Evolutionary conservation across 169 alveolate genomes (phyloP).

Genomic region (Babesia gibsoni): DNA sequence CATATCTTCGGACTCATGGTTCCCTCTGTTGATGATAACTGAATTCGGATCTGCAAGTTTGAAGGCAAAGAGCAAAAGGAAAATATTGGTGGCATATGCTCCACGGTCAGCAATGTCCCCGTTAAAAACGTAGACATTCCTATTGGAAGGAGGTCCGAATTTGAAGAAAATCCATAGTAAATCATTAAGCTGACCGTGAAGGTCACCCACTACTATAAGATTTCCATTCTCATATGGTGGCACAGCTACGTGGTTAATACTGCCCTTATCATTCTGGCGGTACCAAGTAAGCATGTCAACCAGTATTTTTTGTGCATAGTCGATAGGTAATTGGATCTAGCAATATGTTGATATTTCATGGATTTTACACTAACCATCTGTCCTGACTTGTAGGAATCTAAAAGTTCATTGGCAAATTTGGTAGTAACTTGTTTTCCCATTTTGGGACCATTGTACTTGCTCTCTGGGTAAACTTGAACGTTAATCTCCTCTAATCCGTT

Average conservation of each 20-base stretch:
- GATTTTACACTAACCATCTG: constrained; percentile 21
- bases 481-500: constrained; percentile 31
- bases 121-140: constrained; percentile 84
- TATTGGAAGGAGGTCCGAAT: constrained; percentile 85
- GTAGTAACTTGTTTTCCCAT: constrained; percentile 56
- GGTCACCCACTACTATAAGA: constrained; percentile 81
- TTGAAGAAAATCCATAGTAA: constrained; percentile 85
- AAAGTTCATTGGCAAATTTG: constrained; percentile 60
- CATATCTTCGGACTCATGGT: constrained; percentile 89
- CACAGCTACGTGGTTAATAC: constrained; percentile 33
- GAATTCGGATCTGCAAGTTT: constrained; percentile 81
- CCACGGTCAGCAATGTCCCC: constrained; percentile 93
- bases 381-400: constrained; percentile 60
- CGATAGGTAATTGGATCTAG: constrained; percentile 50
- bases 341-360: neutral
- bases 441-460: constrained; percentile 53
- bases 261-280: constrained; percentile 49
- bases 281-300: constrained; percentile 55
- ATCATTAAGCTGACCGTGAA: constrained; percentile 89
- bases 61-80: constrained; percentile 82
- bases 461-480: constrained; percentile 29
- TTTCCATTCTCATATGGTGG: constrained; percentile 54
- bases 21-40: constrained; percentile 87
- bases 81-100: constrained; percentile 81
- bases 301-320: constrained; percentile 60